Conservation (phyloP, 371 early-diverging fungal genomes). For the Dinochytrium kinnereticum region DNA sequence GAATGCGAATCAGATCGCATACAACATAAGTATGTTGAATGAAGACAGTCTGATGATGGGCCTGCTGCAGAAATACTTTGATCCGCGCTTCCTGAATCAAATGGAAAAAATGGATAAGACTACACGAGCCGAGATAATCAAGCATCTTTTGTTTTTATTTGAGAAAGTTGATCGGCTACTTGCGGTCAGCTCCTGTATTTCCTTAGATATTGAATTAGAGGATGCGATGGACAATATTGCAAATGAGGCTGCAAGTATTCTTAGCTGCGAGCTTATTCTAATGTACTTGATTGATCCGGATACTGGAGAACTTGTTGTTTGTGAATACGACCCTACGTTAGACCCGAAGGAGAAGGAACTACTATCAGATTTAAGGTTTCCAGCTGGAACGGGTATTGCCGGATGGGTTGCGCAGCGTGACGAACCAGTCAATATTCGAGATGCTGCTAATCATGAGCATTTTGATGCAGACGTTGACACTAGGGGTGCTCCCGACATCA, state of each 20-base stretch:
- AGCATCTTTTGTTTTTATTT: slow-evolving; percentile 45
- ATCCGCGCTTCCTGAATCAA: slow-evolving; percentile 42
- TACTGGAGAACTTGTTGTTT: slow-evolving; percentile 39
- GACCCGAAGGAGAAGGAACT: slow-evolving; percentile 39
- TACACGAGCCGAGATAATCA: slow-evolving; percentile 37
- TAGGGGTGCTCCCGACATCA: slow-evolving; percentile 18
- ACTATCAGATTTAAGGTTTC: slow-evolving; percentile 29
- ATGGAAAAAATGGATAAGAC: slow-evolving; percentile 51
- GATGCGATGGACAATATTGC: slow-evolving; percentile 41
- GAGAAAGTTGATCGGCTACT: slow-evolving; percentile 50
- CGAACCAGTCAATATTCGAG: slow-evolving; percentile 42
- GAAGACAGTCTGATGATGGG: slow-evolving; percentile 33
- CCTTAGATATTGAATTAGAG: slow-evolving; percentile 47
- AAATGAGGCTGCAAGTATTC: slow-evolving; percentile 36
- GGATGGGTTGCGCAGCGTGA: slow-evolving; percentile 39
- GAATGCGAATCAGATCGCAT: background rate
- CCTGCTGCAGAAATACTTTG: slow-evolving; percentile 44
- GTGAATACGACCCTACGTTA: slow-evolving; percentile 36
- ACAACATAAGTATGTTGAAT: background rate
- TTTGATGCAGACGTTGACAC: slow-evolving; percentile 44
- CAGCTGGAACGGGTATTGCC: slow-evolving; percentile 45
- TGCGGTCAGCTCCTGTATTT: slow-evolving; percentile 34
- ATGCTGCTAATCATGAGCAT: slow-evolving; percentile 39
- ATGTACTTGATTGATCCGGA: slow-evolving; percentile 48
- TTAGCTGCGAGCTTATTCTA: slow-evolving; percentile 39